Evolutionary conservation across 202 grass and related monocot species (phyloP), one percentile per base, ranked within the genome.

Genomic region (Brachypodium distachyon): DNA sequence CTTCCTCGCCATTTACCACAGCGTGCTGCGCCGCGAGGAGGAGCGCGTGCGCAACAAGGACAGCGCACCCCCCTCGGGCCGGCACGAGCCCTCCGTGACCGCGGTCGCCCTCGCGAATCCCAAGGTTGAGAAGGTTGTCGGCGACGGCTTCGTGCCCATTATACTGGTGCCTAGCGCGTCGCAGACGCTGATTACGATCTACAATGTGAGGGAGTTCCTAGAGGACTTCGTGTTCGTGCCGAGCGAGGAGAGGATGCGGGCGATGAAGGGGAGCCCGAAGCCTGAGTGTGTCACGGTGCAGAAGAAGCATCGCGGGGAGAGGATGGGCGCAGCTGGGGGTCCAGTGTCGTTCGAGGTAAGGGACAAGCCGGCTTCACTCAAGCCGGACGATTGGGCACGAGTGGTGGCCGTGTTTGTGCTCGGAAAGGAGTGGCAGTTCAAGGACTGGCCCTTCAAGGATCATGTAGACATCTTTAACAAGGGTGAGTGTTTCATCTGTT

Each of bases 391-490:
- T 59, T 98, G 96, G 96, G 91, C 85, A 3, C 76, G 89, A 17
- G 96, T 98, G 12, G 84, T 92, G 4, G 89, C 91, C 1, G 85
- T 98, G 76, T 98, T 98, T 79, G 96, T 98, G 57, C 89, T 98
- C 2, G 91, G 96, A 33, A 98, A 98, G 84, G 96, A 98, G 74
- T 92, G 96, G 96, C 96, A 98, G 67, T 98, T 98, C 83, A 98
- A 98, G 77, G 96, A 98, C 11, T 98, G 96, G 96, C 96, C 96
- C 44, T 98, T 95, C 85, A 98, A 92, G 81, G 92, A 89, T 68
- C 96, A 98, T 85, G 87, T 95, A 1, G 89, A 98, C 85, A 92
- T 98, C 70, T 98, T 98, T 74, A 98, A 95, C 81, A 98, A 92
- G 79, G 82, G 96, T 98, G 22, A 82, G 67, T 47, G 27, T 5